Evolutionary conservation across 352 stramenopile species (phyloP).

Genomic region (Globisporangium canariense): DNA sequence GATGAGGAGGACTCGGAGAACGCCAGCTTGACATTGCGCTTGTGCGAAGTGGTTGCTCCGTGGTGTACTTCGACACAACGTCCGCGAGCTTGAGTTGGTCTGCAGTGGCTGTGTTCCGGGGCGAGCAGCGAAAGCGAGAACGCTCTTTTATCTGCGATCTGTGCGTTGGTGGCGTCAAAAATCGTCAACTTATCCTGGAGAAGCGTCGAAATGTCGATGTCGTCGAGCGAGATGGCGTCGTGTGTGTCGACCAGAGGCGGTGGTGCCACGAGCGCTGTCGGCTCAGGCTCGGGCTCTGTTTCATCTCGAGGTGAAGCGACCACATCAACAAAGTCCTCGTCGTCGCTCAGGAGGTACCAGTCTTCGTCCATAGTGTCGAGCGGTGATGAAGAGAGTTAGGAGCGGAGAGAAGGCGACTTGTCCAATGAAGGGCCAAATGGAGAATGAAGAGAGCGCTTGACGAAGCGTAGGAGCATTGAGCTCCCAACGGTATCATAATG

Average conservation of each 20-base stretch:
- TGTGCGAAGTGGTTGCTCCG: background rate
- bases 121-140: slow-evolving; percentile 39
- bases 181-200: slow-evolving; percentile 19
- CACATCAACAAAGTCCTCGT: slow-evolving; percentile 23
- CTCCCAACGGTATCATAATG: too few species aligned
- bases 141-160: background rate
- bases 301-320: slow-evolving; percentile 20
- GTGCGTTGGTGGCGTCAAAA: slow-evolving; percentile 1
- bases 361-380: slow-evolving; percentile 37
- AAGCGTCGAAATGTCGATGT: slow-evolving; percentile 26
- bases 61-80: slow-evolving; percentile 8
- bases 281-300: slow-evolving; percentile 22
- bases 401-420: background rate
- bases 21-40: slow-evolving; percentile 25
- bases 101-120: slow-evolving; percentile 22
- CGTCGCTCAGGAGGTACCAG: slow-evolving; percentile 52
- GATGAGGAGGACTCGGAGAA: slow-evolving; percentile 14
- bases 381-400: background rate
- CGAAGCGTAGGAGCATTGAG: background rate
- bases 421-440: background rate
- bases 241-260: background rate
- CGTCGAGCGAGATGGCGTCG: slow-evolving; percentile 9
- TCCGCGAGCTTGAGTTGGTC: slow-evolving; percentile 1
- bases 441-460: slow-evolving; percentile 4
- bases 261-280: background rate